Base-by-base conservation (phyloP, 208 protist genomes). In the Trypanosomatidae sp. region DNA sequence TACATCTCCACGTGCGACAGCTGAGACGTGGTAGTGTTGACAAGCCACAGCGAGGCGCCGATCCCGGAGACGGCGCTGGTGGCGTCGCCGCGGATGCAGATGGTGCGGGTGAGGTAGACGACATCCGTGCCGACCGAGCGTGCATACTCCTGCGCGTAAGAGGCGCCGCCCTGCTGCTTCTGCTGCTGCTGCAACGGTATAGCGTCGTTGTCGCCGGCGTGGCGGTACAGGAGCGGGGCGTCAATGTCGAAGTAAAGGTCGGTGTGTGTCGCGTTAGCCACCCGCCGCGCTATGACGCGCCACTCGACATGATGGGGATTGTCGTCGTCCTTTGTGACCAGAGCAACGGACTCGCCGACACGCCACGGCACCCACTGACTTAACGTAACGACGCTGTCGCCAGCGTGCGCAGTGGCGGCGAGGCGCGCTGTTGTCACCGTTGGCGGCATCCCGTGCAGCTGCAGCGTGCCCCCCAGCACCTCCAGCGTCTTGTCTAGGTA, bases 41-140 rank as follows among this genome's bases (percentile, higher is more conserved):
- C 12, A 0, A 84, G 4, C 71, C 55, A 73, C 30, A 84, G 22
- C 1, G 80, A 72, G 0, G 62, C 84, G 28, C 79, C 84, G 19
- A 82, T 52, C 36, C 43, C 78, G n/a, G 75, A 78, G 3, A 78
- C 43, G 22, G 71, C 19, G 30, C 79, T 83, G 22, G 30, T 44
- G 4, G 59, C 53, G 66, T 92, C 85, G 62, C 91, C 87, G 59
- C 85, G 79, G 17, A 95, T 73, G 39, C 70, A 49, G 41, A 95
- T 77, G 66, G 79, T 92, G 58, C 88, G 85, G 0, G 79, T 74
- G 19, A 93, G 69, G 52, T 92, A 72, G 3, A 83, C 79, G 5
- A 91, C 91, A 28, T 76, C 67, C 69, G 83, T 53, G 50, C 80
- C 59, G n/a, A 60, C 4, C 69, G 50, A 19, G 10, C 1, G 15